Evolutionary conservation across 1,284 basidiomycete genomes (phyloP).

Genomic region (Phylloporus sp.): DNA sequence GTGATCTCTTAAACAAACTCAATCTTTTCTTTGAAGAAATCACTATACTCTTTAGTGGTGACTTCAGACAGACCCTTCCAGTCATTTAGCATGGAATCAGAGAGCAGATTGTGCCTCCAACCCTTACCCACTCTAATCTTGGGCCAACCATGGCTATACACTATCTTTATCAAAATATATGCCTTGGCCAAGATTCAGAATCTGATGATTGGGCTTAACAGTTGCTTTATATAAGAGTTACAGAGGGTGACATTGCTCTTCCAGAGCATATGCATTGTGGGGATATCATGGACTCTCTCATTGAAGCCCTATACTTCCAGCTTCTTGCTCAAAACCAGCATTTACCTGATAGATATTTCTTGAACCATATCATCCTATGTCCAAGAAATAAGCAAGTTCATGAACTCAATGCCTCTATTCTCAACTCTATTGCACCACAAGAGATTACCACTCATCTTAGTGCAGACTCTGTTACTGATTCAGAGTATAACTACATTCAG

Average conservation of each 20-base stretch:
- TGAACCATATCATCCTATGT: background rate
- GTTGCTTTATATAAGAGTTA: conserved; percentile 44
- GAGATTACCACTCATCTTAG: background rate
- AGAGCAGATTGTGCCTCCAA: conserved; percentile 39
- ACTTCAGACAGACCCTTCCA: conserved; percentile 42
- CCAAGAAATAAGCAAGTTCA: background rate
- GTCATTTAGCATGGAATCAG: conserved; percentile 36
- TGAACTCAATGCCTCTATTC: conserved; percentile 17
- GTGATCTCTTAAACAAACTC: conserved; percentile 30
- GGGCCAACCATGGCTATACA: conserved; percentile 37
- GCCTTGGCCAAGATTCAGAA: conserved; percentile 32
- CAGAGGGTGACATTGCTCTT: conserved; percentile 26
- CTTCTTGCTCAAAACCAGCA: background rate
- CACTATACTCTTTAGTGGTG: conserved; percentile 44
- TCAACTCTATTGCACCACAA: background rate
- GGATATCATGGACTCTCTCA: background rate
- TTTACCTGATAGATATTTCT: background rate
- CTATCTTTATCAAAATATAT: conserved; percentile 43
- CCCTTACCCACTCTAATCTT: conserved; percentile 37
- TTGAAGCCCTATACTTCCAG: background rate
- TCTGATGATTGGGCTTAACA: conserved; percentile 42
- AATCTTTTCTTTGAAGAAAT: conserved; percentile 44
- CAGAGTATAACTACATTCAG: conserved; percentile 18
- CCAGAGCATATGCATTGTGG: conserved; percentile 32
- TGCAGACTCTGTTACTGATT: conserved; percentile 5